phyloP scores from a whole-genome alignment of 1,284 basidiomycete species.

The Sporisorium sorghi region DNA sequence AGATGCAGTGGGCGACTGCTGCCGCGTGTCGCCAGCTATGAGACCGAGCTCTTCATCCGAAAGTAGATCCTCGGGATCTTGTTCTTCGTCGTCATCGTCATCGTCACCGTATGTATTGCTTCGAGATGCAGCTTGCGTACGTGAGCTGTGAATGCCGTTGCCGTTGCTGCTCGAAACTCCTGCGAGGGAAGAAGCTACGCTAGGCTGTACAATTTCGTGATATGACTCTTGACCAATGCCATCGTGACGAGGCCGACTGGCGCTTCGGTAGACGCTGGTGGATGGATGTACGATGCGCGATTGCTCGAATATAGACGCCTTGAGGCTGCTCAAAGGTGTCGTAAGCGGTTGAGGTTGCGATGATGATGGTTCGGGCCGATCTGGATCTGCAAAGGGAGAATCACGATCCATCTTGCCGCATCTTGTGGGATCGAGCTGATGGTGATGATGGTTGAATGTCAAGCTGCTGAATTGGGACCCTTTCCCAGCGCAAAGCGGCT shows the following conservation, averaged over 20 bases:
- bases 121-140: not conserved
- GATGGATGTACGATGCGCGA: slow-evolving; percentile 53
- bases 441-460: slow-evolving; percentile 4
- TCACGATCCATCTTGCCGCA: slow-evolving; percentile 41
- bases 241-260: slow-evolving; percentile 24
- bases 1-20: slow-evolving; percentile 3
- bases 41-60: slow-evolving; percentile 46
- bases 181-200: slow-evolving; percentile 20
- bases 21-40: slow-evolving; percentile 20
- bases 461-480: slow-evolving; percentile 6
- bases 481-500: not conserved
- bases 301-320: slow-evolving; percentile 50
- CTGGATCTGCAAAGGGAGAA: slow-evolving; percentile 51
- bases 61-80: slow-evolving; percentile 39
- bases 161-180: slow-evolving; percentile 6
- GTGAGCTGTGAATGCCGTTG: slow-evolving; percentile 1
- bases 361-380: slow-evolving; percentile 30
- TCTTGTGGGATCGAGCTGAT: not conserved
- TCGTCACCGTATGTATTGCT: slow-evolving; percentile 2
- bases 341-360: slow-evolving; percentile 7
- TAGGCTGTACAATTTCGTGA: slow-evolving; percentile 15
- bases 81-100: slow-evolving; percentile 31
- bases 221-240: slow-evolving; percentile 42
- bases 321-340: slow-evolving; percentile 27
- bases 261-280: slow-evolving; percentile 21